Evolutionary conservation across 371 early-diverging fungal genomes (phyloP).

Genomic region (Batrachochytrium dendrobatidis): DNA sequence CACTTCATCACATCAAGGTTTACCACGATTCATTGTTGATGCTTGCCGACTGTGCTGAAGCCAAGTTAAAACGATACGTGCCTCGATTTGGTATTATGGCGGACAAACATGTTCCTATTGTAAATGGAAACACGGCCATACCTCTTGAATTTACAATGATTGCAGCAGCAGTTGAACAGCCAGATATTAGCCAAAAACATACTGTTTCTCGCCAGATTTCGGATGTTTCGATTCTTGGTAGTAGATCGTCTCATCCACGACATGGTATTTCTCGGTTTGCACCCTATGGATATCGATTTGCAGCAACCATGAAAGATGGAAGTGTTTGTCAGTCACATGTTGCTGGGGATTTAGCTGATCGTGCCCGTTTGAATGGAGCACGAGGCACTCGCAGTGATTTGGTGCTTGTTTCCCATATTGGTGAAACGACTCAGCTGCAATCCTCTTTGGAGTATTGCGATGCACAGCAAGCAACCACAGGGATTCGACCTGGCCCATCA

Average conservation of each 20-base stretch:
- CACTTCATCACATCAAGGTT: too few species aligned
- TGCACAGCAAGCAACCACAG: background rate
- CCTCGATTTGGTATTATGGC: too few species aligned
- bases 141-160: background rate
- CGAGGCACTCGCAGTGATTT: constrained; percentile 8
- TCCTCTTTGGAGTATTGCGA: background rate
- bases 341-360: constrained; percentile 13
- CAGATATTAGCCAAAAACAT: too few species aligned
- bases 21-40: too few species aligned
- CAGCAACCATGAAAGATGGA: constrained; percentile 11
- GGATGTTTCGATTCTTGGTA: too few species aligned
- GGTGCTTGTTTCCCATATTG: background rate
- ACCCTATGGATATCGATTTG: constrained; percentile 15
- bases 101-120: too few species aligned
- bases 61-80: too few species aligned
- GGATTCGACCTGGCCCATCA: constrained; percentile 9
- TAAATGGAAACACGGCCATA: too few species aligned
- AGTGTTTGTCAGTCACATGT: constrained; percentile 2
- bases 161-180: too few species aligned
- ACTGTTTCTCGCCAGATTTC: too few species aligned
- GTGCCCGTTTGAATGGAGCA: constrained; percentile 4
- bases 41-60: too few species aligned
- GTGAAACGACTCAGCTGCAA: background rate
- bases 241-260: too few species aligned
- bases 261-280: constrained; percentile 15